Conservation (phyloP, 2,329 filamentous ascomycete species). For the Xylaria sp. region DNA sequence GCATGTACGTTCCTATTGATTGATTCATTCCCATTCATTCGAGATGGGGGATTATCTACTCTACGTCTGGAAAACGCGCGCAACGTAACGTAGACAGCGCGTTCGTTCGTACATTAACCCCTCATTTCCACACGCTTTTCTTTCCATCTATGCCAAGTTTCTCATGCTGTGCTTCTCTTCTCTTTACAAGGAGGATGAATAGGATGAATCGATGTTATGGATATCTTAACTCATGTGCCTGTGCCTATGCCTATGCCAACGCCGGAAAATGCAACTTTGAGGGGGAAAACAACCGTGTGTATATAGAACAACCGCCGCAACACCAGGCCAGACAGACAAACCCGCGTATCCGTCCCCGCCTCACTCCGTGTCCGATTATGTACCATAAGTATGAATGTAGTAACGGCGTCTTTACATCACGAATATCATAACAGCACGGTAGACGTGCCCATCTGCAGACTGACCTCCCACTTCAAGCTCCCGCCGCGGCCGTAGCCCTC, state of each 20-base stretch:
- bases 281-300: background rate
- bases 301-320: background rate
- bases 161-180: conserved; percentile 9
- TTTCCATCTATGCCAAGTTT: conserved; percentile 14
- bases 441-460: conserved; percentile 74
- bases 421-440: conserved; percentile 20
- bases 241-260: conserved; percentile 32
- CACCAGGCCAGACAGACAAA: background rate
- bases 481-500: conserved; percentile 86
- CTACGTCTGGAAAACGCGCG: background rate
- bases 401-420: background rate
- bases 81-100: background rate
- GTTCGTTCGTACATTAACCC: background rate
- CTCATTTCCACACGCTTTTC: background rate
- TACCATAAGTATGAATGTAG: conserved; percentile 4
- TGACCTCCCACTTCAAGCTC: conserved; percentile 92
- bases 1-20: background rate
- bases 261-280: conserved; percentile 34
- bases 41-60: background rate
- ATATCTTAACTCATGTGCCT: conserved; percentile 35
- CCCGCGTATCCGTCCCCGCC: background rate
- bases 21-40: background rate
- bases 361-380: background rate
- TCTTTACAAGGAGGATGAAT: conserved; percentile 9
- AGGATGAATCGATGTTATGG: background rate